Evolutionary conservation across 2,329 filamentous ascomycete species (phyloP).

Genomic region (Monilinia fructigena): DNA sequence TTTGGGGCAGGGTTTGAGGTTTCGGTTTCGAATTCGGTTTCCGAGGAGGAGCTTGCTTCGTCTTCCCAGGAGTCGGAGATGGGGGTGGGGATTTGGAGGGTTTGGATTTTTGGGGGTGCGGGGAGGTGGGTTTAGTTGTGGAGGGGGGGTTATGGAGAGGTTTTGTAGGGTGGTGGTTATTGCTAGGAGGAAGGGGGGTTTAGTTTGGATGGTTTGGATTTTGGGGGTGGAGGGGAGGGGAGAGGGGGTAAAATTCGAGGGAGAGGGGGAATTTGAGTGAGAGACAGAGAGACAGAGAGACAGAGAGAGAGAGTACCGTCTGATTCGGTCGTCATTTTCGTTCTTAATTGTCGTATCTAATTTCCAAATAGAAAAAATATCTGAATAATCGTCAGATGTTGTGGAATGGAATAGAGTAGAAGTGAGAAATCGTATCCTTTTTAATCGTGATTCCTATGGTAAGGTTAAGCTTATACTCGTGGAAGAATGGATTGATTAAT

Average conservation of each 20-base stretch:
- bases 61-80: conserved; percentile 78
- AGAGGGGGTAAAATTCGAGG: neutral
- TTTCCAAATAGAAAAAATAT: too few species aligned
- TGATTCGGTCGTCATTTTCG: conserved; percentile 15
- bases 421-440: too few species aligned
- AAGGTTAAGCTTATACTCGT: too few species aligned
- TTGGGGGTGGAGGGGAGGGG: neutral
- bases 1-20: conserved; percentile 26
- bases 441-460: too few species aligned
- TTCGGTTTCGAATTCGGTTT: conserved; percentile 21
- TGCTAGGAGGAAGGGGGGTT: conserved; percentile 30
- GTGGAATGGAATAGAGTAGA: too few species aligned
- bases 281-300: neutral
- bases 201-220: neutral
- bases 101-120: conserved; percentile 29
- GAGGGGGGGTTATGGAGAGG: conserved; percentile 26
- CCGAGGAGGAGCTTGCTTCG: conserved; percentile 49
- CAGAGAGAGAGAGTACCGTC: conserved; percentile 8
- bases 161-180: conserved; percentile 33
- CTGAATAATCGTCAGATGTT: too few species aligned
- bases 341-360: too few species aligned
- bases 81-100: conserved; percentile 41
- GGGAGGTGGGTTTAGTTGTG: conserved; percentile 39
- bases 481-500: too few species aligned
- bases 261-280: neutral